Conservation (phyloP, 2,329 filamentous ascomycete genomes). For the Colletotrichum abscissum region DNA sequence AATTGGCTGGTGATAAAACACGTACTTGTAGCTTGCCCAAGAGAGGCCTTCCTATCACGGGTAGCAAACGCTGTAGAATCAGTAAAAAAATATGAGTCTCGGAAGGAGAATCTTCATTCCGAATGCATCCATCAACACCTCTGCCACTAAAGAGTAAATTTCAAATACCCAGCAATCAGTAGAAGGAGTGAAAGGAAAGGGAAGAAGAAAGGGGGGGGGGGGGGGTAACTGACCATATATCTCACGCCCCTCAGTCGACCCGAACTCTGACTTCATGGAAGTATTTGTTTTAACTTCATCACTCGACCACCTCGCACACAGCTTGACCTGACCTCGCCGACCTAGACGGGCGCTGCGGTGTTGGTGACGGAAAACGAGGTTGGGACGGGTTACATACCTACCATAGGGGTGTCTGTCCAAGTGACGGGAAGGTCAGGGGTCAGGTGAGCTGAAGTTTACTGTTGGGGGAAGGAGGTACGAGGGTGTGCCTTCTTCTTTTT, state of each 20-base stretch:
- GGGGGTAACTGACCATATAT: not conserved
- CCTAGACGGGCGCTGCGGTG: not conserved
- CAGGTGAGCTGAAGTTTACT: too few species aligned
- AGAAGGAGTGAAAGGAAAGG: not conserved
- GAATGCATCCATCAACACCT: not conserved
- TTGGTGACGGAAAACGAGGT: not conserved
- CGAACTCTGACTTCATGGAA: not conserved
- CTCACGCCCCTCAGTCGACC: not conserved
- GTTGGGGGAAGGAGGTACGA: too few species aligned
- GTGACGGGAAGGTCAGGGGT: too few species aligned
- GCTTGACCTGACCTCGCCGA: too few species aligned
- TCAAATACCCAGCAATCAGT: too few species aligned
- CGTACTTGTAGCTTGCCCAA: not conserved
- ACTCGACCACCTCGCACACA: too few species aligned
- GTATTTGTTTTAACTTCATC: not conserved
- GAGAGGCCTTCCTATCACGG: not conserved
- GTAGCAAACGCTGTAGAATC: not conserved
- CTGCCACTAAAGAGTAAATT: not conserved
- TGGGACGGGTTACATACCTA: too few species aligned
- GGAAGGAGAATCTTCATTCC: not conserved
- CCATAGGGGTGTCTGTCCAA: too few species aligned
- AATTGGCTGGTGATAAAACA: not conserved
- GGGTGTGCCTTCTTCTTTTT: too few species aligned
- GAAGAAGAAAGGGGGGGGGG: not conserved
- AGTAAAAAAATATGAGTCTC: not conserved